Conservation (phyloP, 495 filamentous ascomycete species). For the Penicillium psychrofluorescens region DNA sequence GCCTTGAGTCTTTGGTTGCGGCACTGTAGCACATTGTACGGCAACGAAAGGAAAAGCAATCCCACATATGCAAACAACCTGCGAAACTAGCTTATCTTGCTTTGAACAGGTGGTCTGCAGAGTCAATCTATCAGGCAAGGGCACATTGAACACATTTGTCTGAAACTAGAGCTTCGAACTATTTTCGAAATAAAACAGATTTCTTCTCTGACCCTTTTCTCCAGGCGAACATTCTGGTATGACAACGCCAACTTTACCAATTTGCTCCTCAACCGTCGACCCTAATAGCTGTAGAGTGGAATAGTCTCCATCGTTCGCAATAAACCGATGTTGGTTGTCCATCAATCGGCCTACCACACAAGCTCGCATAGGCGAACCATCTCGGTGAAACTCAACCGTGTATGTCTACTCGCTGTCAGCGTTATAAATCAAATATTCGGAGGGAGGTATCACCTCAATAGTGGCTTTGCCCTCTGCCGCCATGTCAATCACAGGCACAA, state of each 20-base stretch:
- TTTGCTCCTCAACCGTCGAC: slow-evolving; percentile 3
- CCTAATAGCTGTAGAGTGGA: slow-evolving; percentile 2
- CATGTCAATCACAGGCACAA: slow-evolving; percentile 23
- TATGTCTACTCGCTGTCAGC: slow-evolving; percentile 36
- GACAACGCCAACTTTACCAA: slow-evolving; percentile 3
- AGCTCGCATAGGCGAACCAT: slow-evolving; percentile 32
- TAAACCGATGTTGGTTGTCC: slow-evolving; percentile 34
- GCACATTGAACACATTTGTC: too few species aligned
- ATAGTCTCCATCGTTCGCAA: slow-evolving; percentile 41
- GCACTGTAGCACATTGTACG: too few species aligned
- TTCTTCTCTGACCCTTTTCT: slow-evolving; percentile 1
- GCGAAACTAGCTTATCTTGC: too few species aligned
- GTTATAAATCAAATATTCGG: neutral
- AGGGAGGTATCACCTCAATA: slow-evolving; percentile 36
- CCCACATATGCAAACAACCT: too few species aligned
- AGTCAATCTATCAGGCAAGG: too few species aligned
- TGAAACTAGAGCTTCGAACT: neutral
- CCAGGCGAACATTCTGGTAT: neutral
- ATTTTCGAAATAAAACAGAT: slow-evolving; percentile 5
- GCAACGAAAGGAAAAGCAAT: too few species aligned
- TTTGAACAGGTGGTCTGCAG: too few species aligned
- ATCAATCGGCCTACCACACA: slow-evolving; percentile 42
- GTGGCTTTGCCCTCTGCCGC: slow-evolving; percentile 35
- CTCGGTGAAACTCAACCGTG: slow-evolving; percentile 43
- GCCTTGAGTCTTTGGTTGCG: too few species aligned